A percentile compares a stretch with the other conserved stretches of the same genome.
Evolutionary conservation across 169 alveolate genomes (phyloP).

Genomic region (Nephromyces sp.): DNA sequence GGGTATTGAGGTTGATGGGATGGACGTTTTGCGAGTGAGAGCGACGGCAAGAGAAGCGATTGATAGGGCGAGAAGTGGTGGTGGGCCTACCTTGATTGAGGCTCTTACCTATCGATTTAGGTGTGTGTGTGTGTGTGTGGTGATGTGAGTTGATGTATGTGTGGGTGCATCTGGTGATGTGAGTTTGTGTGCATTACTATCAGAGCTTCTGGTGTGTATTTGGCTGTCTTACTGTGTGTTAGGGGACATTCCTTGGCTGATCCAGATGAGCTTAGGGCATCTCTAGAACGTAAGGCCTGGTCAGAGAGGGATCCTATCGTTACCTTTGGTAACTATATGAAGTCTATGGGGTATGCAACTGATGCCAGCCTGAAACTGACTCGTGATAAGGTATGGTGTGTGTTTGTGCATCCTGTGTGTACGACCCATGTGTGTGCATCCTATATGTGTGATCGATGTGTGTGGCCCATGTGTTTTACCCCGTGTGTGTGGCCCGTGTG

Average conservation of each 20-base stretch:
- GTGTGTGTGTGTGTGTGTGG: constrained; percentile 8
- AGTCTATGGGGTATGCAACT: constrained; percentile 33
- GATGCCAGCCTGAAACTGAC: constrained; percentile 36
- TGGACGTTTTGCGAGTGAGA: constrained; percentile 44
- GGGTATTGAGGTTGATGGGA: constrained; percentile 48
- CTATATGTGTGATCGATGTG: constrained; percentile 2
- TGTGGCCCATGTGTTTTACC: not conserved
- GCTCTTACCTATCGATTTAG: constrained; percentile 49
- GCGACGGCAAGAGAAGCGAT: constrained; percentile 42
- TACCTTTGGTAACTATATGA: constrained; percentile 38
- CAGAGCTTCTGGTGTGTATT: not conserved
- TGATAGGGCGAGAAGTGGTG: constrained; percentile 39
- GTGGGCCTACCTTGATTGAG: constrained; percentile 51
- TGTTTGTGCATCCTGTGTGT: no score
- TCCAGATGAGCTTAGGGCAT: constrained; percentile 46
- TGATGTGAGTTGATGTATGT: not conserved
- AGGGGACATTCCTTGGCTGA: constrained; percentile 57
- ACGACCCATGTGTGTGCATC: constrained; percentile 2
- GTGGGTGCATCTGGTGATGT: not conserved
- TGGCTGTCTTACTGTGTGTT: not conserved
- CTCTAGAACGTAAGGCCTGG: constrained; percentile 47
- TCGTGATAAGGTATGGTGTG: constrained; percentile 26
- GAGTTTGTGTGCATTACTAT: not conserved
- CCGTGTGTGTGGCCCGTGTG: not conserved
- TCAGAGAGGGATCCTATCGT: constrained; percentile 46